A percentile compares a stretch with the other conserved stretches of the same genome.
Conservation (phyloP, 1,284 basidiomycete genomes). For the Agroathelia rolfsii region DNA sequence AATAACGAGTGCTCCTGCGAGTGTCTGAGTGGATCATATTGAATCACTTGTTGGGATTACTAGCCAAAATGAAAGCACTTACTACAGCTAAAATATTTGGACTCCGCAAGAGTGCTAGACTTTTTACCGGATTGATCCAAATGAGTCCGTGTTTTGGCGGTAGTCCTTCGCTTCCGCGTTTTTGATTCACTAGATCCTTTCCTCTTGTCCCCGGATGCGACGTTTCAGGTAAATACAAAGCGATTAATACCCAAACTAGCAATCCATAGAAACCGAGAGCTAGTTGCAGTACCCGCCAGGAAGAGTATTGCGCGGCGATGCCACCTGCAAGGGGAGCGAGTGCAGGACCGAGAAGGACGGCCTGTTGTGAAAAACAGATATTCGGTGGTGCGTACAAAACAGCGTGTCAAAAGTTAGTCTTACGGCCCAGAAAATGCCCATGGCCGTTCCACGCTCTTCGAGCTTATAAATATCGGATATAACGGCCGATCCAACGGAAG, state of each 20-base stretch:
- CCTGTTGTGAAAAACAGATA: too few relatives aligned
- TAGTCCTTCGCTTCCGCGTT: conserved; percentile 13
- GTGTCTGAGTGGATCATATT: too few relatives aligned
- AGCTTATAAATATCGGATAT: conserved; percentile 58
- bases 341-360: too few relatives aligned
- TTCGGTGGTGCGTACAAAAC: too few relatives aligned
- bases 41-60: too few relatives aligned
- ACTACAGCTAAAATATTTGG: conserved; percentile 50
- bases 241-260: conserved; percentile 34
- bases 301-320: conserved; percentile 41
- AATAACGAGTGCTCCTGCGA: conserved; percentile 28
- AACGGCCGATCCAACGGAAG: conserved; percentile 51
- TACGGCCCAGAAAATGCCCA: conserved; percentile 54
- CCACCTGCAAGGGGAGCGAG: too few relatives aligned
- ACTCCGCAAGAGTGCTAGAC: conserved; percentile 42
- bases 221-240: conserved; percentile 62
- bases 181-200: conserved; percentile 25
- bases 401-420: too few relatives aligned
- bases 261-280: conserved; percentile 35
- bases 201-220: conserved; percentile 41
- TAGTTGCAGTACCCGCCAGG: conserved; percentile 64
- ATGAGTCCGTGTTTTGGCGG: too few relatives aligned
- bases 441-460: conserved; percentile 50
- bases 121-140: conserved; percentile 51
- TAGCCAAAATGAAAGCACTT: too few relatives aligned